These are phyloP conservation scores for Amphirosellinia nigrospora DNA, from an alignment of 495 filamentous ascomycete genomes.

Conservation along the genomic window DNA sequence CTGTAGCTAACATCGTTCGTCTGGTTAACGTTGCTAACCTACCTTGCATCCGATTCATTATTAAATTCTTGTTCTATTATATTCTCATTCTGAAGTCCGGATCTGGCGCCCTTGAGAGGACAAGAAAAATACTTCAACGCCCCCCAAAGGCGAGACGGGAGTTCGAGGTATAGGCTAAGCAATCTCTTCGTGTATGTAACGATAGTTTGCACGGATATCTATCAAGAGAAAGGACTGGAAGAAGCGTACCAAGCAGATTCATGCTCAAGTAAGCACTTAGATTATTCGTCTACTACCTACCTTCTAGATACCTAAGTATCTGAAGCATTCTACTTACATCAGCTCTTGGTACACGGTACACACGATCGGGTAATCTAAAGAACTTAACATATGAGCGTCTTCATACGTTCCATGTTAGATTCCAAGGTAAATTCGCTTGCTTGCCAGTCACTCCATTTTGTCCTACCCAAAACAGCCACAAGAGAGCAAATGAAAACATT, in stretches of 20 bases:
- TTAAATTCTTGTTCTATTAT: too few relatives aligned
- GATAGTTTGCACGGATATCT: background rate
- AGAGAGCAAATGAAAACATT: background rate
- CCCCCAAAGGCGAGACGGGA: too few relatives aligned
- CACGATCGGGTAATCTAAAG: too few relatives aligned
- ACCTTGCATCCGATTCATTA: too few relatives aligned
- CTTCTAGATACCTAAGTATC: background rate
- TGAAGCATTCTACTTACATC: background rate
- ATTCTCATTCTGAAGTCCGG: too few relatives aligned
- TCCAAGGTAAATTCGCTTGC: background rate
- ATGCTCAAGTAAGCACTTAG: background rate
- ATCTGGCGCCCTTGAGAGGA: too few relatives aligned
- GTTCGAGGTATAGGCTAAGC: background rate
- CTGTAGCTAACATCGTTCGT: too few relatives aligned
- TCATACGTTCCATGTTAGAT: background rate
- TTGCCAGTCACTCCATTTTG: background rate
- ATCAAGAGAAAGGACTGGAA: background rate
- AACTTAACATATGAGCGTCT: background rate
- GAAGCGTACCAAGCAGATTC: background rate
- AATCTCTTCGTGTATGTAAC: background rate
- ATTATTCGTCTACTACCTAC: background rate
- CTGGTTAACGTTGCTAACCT: too few relatives aligned
- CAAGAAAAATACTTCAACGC: too few relatives aligned
- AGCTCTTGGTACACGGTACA: too few relatives aligned
- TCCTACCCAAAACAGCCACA: background rate